These are phyloP conservation scores for Neonectria punicea DNA, from an alignment of 2,329 filamentous ascomycete genomes.

Conservation along the genomic window DNA sequence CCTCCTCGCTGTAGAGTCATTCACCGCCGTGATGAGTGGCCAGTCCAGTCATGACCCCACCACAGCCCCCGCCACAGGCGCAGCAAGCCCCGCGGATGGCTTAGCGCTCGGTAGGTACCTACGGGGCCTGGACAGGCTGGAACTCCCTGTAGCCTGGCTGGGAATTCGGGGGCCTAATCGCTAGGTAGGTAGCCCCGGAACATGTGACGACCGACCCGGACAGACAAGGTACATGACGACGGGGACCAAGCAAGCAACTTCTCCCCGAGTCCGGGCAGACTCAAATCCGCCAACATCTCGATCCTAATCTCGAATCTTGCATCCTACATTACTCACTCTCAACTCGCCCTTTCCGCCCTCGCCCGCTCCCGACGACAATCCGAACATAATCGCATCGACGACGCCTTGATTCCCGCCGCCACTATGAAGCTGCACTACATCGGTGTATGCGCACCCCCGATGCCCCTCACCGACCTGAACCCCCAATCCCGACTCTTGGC, in stretches of 20 bases:
- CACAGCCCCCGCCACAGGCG: constrained; percentile 8
- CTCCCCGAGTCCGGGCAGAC: constrained; percentile 19
- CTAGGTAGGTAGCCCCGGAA: constrained; percentile 29
- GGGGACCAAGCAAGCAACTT: constrained; percentile 24
- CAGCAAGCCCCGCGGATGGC: neutral
- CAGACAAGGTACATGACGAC: constrained; percentile 31
- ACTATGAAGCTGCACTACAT: constrained; percentile 91
- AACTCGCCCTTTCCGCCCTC: neutral
- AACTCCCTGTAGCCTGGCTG: neutral
- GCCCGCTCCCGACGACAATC: neutral
- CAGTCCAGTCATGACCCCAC: constrained; percentile 11
- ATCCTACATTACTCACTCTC: constrained; percentile 17
- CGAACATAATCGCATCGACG: neutral
- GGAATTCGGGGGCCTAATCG: constrained; percentile 23
- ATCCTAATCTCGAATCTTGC: constrained; percentile 17
- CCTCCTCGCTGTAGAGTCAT: constrained; percentile 17
- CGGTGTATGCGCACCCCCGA: constrained; percentile 68
- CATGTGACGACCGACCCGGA: constrained; percentile 40
- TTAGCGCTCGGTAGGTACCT: neutral
- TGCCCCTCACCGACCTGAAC: constrained; percentile 40
- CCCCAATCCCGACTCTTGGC: constrained; percentile 26
- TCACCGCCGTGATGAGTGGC: constrained; percentile 8
- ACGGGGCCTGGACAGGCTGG: neutral
- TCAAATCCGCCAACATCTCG: constrained; percentile 10
- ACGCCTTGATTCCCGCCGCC: constrained; percentile 28